Evolutionary conservation across 2,329 filamentous ascomycete species (phyloP).

Genomic region (Colletotrichum sp.): DNA sequence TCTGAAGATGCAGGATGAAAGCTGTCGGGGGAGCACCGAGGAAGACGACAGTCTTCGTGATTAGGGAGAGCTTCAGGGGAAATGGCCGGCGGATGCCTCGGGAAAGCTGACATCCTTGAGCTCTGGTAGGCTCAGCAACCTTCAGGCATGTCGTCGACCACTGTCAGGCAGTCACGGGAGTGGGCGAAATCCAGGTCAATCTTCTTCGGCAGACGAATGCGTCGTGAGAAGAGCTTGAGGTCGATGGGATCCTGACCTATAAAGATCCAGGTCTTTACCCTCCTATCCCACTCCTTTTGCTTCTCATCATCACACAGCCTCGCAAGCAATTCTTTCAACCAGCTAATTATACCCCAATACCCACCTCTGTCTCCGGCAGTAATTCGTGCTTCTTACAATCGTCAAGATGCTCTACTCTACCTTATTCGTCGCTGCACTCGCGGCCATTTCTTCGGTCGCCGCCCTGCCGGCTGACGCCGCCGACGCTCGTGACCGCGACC

Average conservation of each 20-base stretch:
- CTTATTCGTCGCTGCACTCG: constrained; percentile 2
- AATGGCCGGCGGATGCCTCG: neutral
- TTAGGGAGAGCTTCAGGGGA: too few relatives aligned
- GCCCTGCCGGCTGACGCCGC: constrained; percentile 5
- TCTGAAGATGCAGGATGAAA: neutral
- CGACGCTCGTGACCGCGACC: neutral
- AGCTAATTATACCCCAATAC: constrained; percentile 3
- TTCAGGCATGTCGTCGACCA: neutral
- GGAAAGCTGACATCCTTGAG: neutral
- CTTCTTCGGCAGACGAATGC: neutral
- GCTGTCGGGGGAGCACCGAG: neutral
- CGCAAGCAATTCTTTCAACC: constrained; percentile 5
- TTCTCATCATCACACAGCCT: neutral
- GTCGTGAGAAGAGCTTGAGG: neutral
- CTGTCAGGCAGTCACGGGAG: neutral
- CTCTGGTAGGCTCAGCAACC: neutral
- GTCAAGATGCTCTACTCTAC: constrained; percentile 11
- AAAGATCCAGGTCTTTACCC: neutral
- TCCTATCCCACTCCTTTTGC: neutral
- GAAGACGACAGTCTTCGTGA: neutral
- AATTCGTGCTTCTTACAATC: neutral
- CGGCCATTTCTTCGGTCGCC: constrained; percentile 6
- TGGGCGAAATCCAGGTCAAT: neutral
- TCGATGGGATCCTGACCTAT: neutral
- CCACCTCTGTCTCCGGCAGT: neutral